Base-by-base conservation (phyloP, 2,329 filamentous ascomycete species). In the Pezicula carpinea region DNA sequence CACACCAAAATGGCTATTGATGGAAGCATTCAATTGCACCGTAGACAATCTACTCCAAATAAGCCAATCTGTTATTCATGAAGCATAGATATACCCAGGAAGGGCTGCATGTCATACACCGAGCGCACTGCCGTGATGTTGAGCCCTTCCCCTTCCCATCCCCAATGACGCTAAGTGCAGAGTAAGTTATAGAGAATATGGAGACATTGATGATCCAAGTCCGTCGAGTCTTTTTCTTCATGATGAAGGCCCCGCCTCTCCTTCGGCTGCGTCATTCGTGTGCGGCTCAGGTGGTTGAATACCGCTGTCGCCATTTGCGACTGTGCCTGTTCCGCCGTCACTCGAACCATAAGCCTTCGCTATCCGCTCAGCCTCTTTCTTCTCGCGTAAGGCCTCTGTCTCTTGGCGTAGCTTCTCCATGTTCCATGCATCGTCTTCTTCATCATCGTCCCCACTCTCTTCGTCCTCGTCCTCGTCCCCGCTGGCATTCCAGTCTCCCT, bases 401-500 rank as follows among this genome's bases (percentile, higher is more conserved):
- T 97, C 91, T 60, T 76, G 75, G 50, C 93, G 80, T 64, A 97
- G 70, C 51, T 84, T 89, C 59, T 89, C 84, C 59, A 96, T 69
- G 62, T 96, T 95, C 82, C 84, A 96, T 5, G 71, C 68, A 51
- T 71, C 70, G 39, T 73, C 71, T 39, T 71, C 64, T 15, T 62
- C 66, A 7, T 68, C 66, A 7, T 58, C 66, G 15, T 72, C 68
- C n/a, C 79, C 77, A 35, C 80, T 78, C 23, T 74, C 72, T 26
- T 69, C 65, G 6, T 69, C 61, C 10, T 66, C 67, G 14, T 71
- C 69, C 10, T 67, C 69, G 13, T 82, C 82, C 10, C 82, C 83
- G 15, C 81, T 81, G 13, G 77, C 76, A 4, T 78, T 78, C 92
- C 92, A 99, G 66, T 95, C 91, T 61, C 93, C 93, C 67, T 90